phyloP scores from a whole-genome alignment of 352 stramenopile species.

The Phytophthora pinifolia region DNA sequence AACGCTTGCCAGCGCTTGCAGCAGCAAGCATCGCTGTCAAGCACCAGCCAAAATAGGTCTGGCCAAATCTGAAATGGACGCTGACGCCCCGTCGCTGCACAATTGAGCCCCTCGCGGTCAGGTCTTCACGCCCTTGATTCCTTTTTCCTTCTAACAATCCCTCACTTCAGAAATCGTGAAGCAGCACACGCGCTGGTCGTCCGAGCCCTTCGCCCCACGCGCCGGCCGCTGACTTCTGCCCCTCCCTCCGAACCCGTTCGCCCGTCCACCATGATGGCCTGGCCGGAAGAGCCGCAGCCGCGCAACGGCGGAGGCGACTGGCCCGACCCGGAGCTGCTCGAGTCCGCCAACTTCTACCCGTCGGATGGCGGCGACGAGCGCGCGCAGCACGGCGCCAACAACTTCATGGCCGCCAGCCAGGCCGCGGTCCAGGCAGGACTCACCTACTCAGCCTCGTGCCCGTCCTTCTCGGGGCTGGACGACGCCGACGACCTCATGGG shows the following conservation, averaged over 20 bases:
- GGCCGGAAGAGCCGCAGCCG: conserved; percentile 32
- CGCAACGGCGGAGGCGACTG: conserved; percentile 20
- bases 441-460: conserved; percentile 74
- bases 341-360: conserved; percentile 27
- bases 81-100: conserved; percentile 2
- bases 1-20: neutral
- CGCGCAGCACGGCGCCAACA: conserved; percentile 31
- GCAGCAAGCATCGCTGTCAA: no score
- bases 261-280: conserved; percentile 33
- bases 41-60: neutral
- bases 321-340: conserved; percentile 25
- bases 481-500: conserved; percentile 52
- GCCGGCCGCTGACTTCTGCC: neutral
- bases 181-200: neutral
- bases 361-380: conserved; percentile 22
- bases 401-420: conserved; percentile 24
- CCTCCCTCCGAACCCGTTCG: neutral
- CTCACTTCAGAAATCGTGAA: conserved; percentile 32
- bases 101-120: conserved; percentile 3
- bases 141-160: conserved; percentile 11
- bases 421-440: conserved; percentile 20
- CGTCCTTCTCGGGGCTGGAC: conserved; percentile 71
- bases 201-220: no score
- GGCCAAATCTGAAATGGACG: neutral
- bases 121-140: conserved; percentile 10